Conservation (phyloP, 23 red algal species). For the Pyropia yezoensis region DNA sequence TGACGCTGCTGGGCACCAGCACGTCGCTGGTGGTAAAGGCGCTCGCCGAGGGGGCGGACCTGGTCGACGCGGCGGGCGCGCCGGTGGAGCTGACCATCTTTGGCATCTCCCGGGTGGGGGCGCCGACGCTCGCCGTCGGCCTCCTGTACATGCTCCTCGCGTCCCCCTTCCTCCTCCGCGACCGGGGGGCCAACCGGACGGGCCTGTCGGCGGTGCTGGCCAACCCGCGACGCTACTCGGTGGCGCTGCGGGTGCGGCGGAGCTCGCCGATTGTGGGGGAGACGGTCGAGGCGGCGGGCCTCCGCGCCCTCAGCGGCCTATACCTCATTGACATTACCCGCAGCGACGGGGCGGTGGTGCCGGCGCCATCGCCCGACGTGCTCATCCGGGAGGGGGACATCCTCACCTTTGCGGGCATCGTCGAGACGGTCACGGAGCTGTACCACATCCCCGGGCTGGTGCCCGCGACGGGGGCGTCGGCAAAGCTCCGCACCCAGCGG, state of each 20-base stretch:
- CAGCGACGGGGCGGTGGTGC: conserved; percentile 45
- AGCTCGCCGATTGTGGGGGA: conserved; percentile 76
- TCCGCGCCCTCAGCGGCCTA: conserved; percentile 71
- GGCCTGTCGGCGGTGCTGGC: conserved; percentile 60
- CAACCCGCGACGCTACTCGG: conserved; percentile 84
- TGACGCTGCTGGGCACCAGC: conserved; percentile 76
- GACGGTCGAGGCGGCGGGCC: conserved; percentile 80
- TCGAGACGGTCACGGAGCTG: conserved; percentile 87
- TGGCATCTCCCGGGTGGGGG: conserved; percentile 65
- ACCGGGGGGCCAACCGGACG: conserved; percentile 42
- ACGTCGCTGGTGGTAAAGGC: conserved; percentile 76
- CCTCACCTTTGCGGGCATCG: conserved; percentile 73
- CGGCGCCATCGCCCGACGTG: conserved; percentile 65
- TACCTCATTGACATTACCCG: conserved; percentile 82
- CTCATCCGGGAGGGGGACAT: conserved; percentile 69
- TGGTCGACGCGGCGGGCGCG: conserved; percentile 15
- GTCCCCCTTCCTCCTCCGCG: conserved; percentile 19
- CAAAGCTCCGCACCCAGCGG: conserved; percentile 66
- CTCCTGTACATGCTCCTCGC: conserved; percentile 54
- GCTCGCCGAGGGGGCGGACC: conserved; percentile 33
- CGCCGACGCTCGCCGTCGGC: conserved; percentile 35
- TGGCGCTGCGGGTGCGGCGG: conserved; percentile 58
- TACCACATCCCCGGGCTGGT: conserved; percentile 83
- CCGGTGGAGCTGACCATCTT: conserved; percentile 45
- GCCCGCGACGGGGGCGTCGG: conserved; percentile 67